Evolutionary conservation across 1,284 basidiomycete genomes (phyloP), one percentile per base, ranked within the genome.

Genomic region (Microstroma glucosiphilum): DNA sequence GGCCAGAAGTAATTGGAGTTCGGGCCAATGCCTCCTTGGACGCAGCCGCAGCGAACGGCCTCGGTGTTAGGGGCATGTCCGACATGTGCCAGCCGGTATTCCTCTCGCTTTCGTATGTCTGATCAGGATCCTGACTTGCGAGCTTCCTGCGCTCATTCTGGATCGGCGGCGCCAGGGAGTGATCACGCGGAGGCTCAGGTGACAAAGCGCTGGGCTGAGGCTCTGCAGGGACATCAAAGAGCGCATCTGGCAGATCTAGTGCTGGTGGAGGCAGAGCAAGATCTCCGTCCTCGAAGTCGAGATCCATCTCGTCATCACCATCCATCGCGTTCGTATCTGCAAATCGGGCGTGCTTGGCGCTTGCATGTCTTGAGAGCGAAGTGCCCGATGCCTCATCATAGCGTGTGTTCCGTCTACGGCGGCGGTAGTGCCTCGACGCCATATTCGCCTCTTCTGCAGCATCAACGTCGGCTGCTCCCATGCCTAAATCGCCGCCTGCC

Each of bases 61-160:
- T 2, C 0, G 76, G 75, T 41, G 75, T 73, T 4, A 78, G 60
- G 2, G 76, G 76, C 60, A 78, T 64, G 61, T 78, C 76, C 7
- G 70, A 71, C 53, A 78, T 72, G 56, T 74, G 71, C 21, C 72
- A 64, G 17, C 73, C 74, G 1, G 74, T 76, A 21, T 59, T 60
- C 13, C 60, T 59, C 55, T 78, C 75, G 17, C 71, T 64, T 30
- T 75, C 70, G 42, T 68, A 64, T n/a, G 46, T 48, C n/a, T n/a
- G n/a, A 48, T 48, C 46, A 48, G 23, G 61, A 17, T 37, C 30
- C 30, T 37, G 3, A 37, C 9, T 37, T 4, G 30, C 9, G 30
- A 37, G 30, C 4, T 37, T 37, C 30, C 30, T 9, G 3, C 30
- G 30, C 30, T 37, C 4, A 37, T 3, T 37, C 30, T 37, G 3